phyloP scores from a whole-genome alignment of 2,329 filamentous ascomycete species.

The Fusarium udum region DNA sequence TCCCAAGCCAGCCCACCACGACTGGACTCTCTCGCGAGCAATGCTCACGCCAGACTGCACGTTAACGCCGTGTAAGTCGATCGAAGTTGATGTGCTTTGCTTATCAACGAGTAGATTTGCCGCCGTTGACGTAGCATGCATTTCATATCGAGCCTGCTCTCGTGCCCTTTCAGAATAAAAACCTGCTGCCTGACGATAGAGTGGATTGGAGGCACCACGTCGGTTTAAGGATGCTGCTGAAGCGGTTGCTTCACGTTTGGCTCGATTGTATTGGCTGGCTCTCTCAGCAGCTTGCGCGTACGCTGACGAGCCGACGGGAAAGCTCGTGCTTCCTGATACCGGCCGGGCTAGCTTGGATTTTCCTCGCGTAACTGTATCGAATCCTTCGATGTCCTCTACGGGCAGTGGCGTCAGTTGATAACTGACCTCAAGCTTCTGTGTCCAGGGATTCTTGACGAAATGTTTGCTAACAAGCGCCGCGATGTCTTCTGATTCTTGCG shows the following conservation, averaged over 20 bases:
- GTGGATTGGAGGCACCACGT: slow-evolving; percentile 70
- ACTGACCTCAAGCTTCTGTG: slow-evolving; percentile 49
- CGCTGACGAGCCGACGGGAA: slow-evolving; percentile 19
- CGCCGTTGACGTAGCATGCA: slow-evolving; percentile 68
- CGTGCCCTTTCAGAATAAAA: slow-evolving; percentile 79
- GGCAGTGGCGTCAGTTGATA: slow-evolving; percentile 53
- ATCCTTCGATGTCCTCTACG: slow-evolving; percentile 46
- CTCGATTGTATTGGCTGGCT: slow-evolving; percentile 44
- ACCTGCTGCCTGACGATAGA: slow-evolving; percentile 79
- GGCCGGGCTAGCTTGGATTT: slow-evolving; percentile 23
- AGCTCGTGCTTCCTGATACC: neutral
- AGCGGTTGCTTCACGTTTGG: slow-evolving; percentile 45
- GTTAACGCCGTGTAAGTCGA: slow-evolving; percentile 86
- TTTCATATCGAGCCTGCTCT: slow-evolving; percentile 67
- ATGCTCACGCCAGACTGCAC: slow-evolving; percentile 86
- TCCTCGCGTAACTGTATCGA: slow-evolving; percentile 23
- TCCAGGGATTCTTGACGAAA: slow-evolving; percentile 52
- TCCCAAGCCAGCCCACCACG: slow-evolving; percentile 81
- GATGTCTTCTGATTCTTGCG: slow-evolving; percentile 52
- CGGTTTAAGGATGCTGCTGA: slow-evolving; percentile 55
- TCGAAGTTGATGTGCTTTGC: slow-evolving; percentile 67
- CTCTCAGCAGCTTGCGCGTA: slow-evolving; percentile 44
- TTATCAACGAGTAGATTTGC: slow-evolving; percentile 75
- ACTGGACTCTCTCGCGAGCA: slow-evolving; percentile 69
- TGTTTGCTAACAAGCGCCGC: slow-evolving; percentile 54